phyloP scores from a whole-genome alignment of 257 asterid genomes.

The Agastache rugosa region DNA sequence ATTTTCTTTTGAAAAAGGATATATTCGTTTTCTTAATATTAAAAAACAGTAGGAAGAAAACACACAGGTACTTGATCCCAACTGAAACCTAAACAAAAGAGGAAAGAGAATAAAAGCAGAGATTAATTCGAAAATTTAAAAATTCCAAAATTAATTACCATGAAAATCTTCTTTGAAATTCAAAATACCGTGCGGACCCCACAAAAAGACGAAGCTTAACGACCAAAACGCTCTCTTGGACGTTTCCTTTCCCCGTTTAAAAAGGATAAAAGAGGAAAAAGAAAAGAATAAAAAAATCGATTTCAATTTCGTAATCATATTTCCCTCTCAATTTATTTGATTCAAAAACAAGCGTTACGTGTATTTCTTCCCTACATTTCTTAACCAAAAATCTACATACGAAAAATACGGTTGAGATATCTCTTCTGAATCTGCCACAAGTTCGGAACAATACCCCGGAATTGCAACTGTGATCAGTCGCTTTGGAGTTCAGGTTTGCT shows the following conservation, averaged over 20 bases:
- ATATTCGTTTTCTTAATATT: background rate
- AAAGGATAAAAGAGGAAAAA: background rate
- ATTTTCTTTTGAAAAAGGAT: too few species aligned
- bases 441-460: constrained; percentile 10
- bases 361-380: constrained; percentile 25
- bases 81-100: background rate
- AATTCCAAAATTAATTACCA: background rate
- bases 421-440: constrained; percentile 29
- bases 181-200: constrained; percentile 40
- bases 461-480: constrained; percentile 26
- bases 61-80: background rate
- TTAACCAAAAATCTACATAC: constrained; percentile 1
- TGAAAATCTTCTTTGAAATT: constrained; percentile 46
- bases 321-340: constrained; percentile 43
- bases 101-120: background rate
- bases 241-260: constrained; percentile 7
- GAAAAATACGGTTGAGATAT: background rate
- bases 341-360: constrained; percentile 47
- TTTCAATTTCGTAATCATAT: constrained; percentile 28
- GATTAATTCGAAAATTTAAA: background rate
- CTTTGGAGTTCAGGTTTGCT: constrained; percentile 35
- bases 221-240: constrained; percentile 33
- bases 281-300: background rate
- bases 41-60: background rate
- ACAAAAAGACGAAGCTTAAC: background rate